Conservation (phyloP, 2,329 filamentous ascomycete species). For the Chaetomiaceae sp. region DNA sequence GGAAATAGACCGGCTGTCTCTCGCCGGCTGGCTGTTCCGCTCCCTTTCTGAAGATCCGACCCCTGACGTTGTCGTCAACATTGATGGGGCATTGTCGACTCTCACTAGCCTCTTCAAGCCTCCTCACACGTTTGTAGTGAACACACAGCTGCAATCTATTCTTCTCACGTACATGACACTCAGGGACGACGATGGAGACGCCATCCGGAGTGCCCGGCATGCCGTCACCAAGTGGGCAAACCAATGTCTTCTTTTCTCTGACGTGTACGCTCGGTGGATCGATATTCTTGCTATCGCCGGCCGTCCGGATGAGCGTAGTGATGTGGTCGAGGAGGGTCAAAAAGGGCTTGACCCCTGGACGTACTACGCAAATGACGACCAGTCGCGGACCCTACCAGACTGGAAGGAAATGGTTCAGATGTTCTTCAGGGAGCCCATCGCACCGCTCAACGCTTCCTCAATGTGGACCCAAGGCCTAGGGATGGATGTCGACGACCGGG, state of each 20-base stretch:
- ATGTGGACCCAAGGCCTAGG: conserved; percentile 25
- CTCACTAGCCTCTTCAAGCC: conserved; percentile 49
- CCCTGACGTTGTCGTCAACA: conserved; percentile 73
- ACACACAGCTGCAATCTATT: conserved; percentile 45
- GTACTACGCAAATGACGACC: conserved; percentile 43
- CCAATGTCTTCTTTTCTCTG: conserved; percentile 73
- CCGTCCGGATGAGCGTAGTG: conserved; percentile 63
- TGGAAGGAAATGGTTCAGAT: conserved; percentile 48
- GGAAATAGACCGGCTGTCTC: conserved; percentile 48
- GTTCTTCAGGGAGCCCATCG: conserved; percentile 43
- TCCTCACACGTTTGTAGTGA: conserved; percentile 26
- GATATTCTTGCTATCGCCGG: conserved; percentile 76
- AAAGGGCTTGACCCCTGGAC: conserved; percentile 74
- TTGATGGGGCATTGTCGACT: conserved; percentile 82
- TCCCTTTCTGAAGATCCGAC: conserved; percentile 77
- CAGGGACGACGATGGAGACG: conserved; percentile 42
- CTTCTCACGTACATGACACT: conserved; percentile 65
- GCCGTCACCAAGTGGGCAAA: conserved; percentile 87
- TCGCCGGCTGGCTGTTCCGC: conserved; percentile 72
- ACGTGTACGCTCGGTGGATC: conserved; percentile 79
- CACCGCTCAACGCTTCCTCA: conserved; percentile 23
- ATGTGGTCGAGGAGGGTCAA: conserved; percentile 83
- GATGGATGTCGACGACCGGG: conserved; percentile 39
- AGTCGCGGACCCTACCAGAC: conserved; percentile 40
- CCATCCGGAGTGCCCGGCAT: conserved; percentile 71